phyloP scores from a whole-genome alignment of 192 early-diverging fungal genomes.

The Linnemannia elongata region DNA sequence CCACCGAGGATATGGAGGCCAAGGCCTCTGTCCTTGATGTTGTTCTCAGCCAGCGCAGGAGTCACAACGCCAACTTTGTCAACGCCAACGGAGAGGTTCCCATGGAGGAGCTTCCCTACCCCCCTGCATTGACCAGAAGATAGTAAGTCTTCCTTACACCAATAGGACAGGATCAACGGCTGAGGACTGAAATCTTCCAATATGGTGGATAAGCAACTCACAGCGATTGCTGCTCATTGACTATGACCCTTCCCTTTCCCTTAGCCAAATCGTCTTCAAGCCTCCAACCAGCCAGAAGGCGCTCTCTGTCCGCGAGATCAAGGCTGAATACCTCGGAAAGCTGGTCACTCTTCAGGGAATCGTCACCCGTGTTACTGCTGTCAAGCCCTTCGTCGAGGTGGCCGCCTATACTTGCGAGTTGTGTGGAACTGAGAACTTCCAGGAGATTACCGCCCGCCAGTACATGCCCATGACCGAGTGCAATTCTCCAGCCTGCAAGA shows the following conservation, averaged over 20 bases:
- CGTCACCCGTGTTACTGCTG: constrained; percentile 93
- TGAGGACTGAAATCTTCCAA: neutral
- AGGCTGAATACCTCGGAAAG: constrained; percentile 83
- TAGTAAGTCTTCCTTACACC: constrained; percentile 72
- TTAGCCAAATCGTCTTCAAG: constrained; percentile 84
- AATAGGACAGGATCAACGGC: neutral
- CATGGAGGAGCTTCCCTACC: constrained; percentile 69
- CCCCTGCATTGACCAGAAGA: constrained; percentile 86
- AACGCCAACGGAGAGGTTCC: constrained; percentile 48
- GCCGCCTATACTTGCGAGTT: constrained; percentile 93
- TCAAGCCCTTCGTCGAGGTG: constrained; percentile 92
- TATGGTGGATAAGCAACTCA: neutral
- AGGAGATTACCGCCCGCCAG: constrained; percentile 84
- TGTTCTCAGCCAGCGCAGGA: constrained; percentile 86
- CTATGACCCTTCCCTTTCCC: neutral
- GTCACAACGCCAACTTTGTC: constrained; percentile 68
- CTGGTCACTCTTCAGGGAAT: constrained; percentile 93
- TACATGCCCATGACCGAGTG: constrained; percentile 89
- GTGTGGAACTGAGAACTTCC: constrained; percentile 96
- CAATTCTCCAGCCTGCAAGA: constrained; percentile 81
- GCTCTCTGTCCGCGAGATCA: constrained; percentile 89
- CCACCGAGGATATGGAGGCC: constrained; percentile 66
- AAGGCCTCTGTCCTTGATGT: constrained; percentile 91
- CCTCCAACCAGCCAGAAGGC: constrained; percentile 73
- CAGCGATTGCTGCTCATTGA: neutral